Evolutionary conservation across 2,329 filamentous ascomycete genomes (phyloP), one percentile per base, ranked within the genome.

Genomic region (Coleophoma crateriformis): DNA sequence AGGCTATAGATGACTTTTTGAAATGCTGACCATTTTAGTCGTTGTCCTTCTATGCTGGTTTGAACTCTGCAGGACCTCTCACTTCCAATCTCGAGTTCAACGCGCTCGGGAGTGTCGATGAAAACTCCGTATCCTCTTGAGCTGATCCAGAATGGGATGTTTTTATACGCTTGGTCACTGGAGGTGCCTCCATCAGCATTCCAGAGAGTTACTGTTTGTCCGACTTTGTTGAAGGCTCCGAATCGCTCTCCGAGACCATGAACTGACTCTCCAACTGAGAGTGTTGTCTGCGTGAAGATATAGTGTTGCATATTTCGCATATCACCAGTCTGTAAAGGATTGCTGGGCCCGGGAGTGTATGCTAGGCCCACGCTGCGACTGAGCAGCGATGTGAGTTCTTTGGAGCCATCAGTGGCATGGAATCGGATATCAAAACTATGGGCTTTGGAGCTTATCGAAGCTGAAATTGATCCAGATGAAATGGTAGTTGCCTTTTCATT

Each of bases 161-260:
- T 88, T 69, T 87, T 88, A 68, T 88, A 88, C 1, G 83, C 82
- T 62, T 87, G 84, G 49, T 87, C 83, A 55, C 78, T 83, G 0
- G 78, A 83, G 0, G 84, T 87, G 10, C 84, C 84, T 6, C 79
- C 79, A 56, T 83, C 79, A 13, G 76, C 74, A 56, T 82, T 82
- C 78, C 78, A 82, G 7, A 90, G 75, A 49, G 79, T 73, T 8
- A 90, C 70, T 12, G 76, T 74, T 65, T 90, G 86, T 12, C 87
- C 87, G 39, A 89, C 81, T 65, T 88, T 90, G 64, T 87, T 85
- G 67, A 87, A 87, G 7, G 84, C 79, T 0, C 87, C 87, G 61
- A 90, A 91, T 13, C 87, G 75, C 67, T 90, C 87, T 1, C 87
- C 87, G 4, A 90, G 74, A 0, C 87, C 87, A 64, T 88, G 85